A percentile compares a stretch with the other conserved stretches of the same genome.
Conservation (phyloP, 306 rosid species). For the Lablab purpureus region DNA sequence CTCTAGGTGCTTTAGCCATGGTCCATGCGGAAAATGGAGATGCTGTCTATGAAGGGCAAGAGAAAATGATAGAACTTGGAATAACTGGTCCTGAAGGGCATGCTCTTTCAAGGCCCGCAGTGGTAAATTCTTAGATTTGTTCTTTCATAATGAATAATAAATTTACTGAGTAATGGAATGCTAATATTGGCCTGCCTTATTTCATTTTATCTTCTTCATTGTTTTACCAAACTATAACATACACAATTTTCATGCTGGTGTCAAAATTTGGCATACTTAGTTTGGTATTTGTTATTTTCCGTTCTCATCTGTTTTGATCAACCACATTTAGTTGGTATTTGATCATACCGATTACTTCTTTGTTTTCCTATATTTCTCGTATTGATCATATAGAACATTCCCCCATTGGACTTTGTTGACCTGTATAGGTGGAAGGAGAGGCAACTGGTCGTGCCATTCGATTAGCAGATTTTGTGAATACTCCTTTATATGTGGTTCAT, state of each 20-base stretch:
- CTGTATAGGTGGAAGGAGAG: slow-evolving; percentile 87
- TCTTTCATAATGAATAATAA: slow-evolving; percentile 8
- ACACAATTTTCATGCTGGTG: slow-evolving; percentile 17
- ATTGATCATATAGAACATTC: slow-evolving; percentile 17
- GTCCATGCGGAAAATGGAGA: slow-evolving; percentile 99
- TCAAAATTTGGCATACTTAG: not conserved
- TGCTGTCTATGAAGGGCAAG: slow-evolving; percentile 89
- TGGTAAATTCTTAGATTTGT: slow-evolving; percentile 54
- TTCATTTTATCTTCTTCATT: slow-evolving; percentile 21
- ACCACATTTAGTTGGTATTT: not conserved
- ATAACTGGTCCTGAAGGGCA: slow-evolving; percentile 97
- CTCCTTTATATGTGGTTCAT: slow-evolving; percentile 91
- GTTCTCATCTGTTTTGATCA: slow-evolving; percentile 22
- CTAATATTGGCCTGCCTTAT: not conserved
- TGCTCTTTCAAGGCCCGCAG: slow-evolving; percentile 91
- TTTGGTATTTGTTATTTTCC: not conserved
- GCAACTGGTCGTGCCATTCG: slow-evolving; percentile 94
- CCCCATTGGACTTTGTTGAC: slow-evolving; percentile 41
- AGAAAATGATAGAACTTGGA: slow-evolving; percentile 91
- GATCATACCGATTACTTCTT: slow-evolving; percentile 29
- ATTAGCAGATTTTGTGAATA: slow-evolving; percentile 81
- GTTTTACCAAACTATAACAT: not conserved
- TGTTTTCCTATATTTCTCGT: not conserved
- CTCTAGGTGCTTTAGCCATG: slow-evolving; percentile 98
- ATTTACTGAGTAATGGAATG: slow-evolving; percentile 20